phyloP scores from a whole-genome alignment of 2,329 filamentous ascomycete species.

The Knoxdaviesia proteae region DNA sequence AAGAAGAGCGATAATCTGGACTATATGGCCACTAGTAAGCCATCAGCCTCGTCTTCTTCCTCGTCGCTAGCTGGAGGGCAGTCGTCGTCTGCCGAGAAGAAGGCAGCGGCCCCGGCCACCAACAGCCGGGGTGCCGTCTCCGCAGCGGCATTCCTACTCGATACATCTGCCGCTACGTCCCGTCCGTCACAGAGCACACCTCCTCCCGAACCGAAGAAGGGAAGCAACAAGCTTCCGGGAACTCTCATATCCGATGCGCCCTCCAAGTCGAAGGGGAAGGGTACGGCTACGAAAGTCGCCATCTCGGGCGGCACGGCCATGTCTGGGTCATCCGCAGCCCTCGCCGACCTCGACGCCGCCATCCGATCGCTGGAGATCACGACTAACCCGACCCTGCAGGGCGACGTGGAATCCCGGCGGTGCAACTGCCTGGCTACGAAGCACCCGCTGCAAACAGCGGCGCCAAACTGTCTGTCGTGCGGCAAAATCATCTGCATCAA shows the following conservation, averaged over 20 bases:
- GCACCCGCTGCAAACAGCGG: constrained; percentile 74
- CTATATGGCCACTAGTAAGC: constrained; percentile 36
- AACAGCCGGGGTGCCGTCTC: not conserved
- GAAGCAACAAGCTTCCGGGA: constrained; percentile 46
- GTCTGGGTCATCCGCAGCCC: constrained; percentile 57
- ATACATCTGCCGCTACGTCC: constrained; percentile 12
- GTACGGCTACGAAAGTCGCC: constrained; percentile 38
- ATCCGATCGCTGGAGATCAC: constrained; percentile 81
- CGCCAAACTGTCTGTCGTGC: constrained; percentile 79
- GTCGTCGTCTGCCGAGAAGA: not conserved
- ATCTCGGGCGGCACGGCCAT: constrained; percentile 62
- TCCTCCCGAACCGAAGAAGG: no score
- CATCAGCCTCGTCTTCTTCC: not conserved
- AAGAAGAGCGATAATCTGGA: constrained; percentile 53
- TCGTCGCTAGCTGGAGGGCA: no score
- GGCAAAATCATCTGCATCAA: constrained; percentile 92
- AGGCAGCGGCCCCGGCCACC: constrained; percentile 11
- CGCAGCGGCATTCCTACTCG: not conserved
- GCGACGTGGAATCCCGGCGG: constrained; percentile 35
- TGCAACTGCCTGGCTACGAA: constrained; percentile 79
- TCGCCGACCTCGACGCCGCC: constrained; percentile 55
- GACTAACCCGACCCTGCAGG: constrained; percentile 55
- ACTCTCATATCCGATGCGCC: constrained; percentile 60
- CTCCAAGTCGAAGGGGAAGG: constrained; percentile 20
- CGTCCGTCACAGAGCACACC: no score